phyloP scores from a whole-genome alignment of 1,284 basidiomycete species.

The Malassezia caprae region DNA sequence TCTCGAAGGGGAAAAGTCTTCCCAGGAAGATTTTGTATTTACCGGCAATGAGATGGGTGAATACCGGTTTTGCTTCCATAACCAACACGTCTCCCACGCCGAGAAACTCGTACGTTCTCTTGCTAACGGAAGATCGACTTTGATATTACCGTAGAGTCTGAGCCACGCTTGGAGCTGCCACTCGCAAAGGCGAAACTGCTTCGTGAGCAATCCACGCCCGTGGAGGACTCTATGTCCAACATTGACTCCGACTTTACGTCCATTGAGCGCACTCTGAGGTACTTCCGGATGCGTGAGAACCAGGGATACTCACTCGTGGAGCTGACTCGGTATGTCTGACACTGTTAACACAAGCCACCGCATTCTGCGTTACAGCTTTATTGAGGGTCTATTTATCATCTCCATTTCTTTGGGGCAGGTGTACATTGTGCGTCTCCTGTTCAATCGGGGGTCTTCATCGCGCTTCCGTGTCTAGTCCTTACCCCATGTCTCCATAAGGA shows the following conservation, averaged over 20 bases:
- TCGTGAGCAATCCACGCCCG: slow-evolving; percentile 38
- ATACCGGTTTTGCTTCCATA: slow-evolving; percentile 97
- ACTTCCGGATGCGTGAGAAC: slow-evolving; percentile 45
- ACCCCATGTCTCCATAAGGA: background rate
- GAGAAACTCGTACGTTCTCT: slow-evolving; percentile 33
- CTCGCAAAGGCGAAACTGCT: slow-evolving; percentile 28
- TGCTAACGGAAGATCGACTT: slow-evolving; percentile 30
- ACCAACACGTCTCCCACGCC: slow-evolving; percentile 54
- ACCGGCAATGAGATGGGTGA: slow-evolving; percentile 89
- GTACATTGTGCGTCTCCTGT: slow-evolving; percentile 35
- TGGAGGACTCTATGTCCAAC: slow-evolving; percentile 36
- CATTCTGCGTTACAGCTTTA: slow-evolving; percentile 42
- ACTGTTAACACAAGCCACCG: slow-evolving; percentile 14
- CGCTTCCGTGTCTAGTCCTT: slow-evolving; percentile 35
- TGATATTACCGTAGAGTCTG: slow-evolving; percentile 47
- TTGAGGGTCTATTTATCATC: slow-evolving; percentile 36
- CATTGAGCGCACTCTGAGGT: slow-evolving; percentile 38
- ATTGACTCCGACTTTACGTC: slow-evolving; percentile 29
- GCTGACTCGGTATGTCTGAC: slow-evolving; percentile 25
- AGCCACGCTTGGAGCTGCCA: slow-evolving; percentile 41
- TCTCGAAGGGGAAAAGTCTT: slow-evolving; percentile 73
- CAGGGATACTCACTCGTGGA: slow-evolving; percentile 39
- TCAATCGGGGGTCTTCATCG: slow-evolving; percentile 29
- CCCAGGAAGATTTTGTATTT: slow-evolving; percentile 92
- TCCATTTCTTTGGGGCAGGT: slow-evolving; percentile 40